A percentile compares a stretch with the other conserved stretches of the same genome.
Evolutionary conservation across 768 basidiomycete genomes (phyloP).

Genomic region (Lentinula boryana): DNA sequence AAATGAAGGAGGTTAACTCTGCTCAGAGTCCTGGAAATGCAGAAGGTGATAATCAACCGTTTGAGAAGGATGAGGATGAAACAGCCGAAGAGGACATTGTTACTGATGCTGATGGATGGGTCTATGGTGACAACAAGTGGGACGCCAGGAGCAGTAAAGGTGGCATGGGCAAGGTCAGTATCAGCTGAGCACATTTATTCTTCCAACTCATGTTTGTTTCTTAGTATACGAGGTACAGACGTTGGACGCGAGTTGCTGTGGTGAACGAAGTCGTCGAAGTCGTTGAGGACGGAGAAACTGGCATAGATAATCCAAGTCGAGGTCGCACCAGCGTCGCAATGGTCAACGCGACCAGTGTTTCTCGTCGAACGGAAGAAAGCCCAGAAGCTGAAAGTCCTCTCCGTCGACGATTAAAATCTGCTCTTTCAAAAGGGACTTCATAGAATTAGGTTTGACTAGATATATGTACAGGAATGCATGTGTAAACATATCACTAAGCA

Average conservation of each 20-base stretch:
- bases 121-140: conserved; percentile 96
- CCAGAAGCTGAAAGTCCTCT: conserved; percentile 5
- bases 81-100: conserved; percentile 41
- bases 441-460: background rate
- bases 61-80: conserved; percentile 33
- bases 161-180: conserved; percentile 74
- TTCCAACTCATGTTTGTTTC: background rate
- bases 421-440: background rate
- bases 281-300: conserved; percentile 33
- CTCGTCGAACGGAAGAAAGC: background rate
- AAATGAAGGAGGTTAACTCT: conserved; percentile 28
- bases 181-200: background rate
- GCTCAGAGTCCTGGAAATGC: conserved; percentile 13
- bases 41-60: conserved; percentile 17
- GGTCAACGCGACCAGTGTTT: background rate
- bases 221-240: conserved; percentile 77
- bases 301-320: conserved; percentile 12
- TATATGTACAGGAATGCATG: background rate
- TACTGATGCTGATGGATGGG: conserved; percentile 89
- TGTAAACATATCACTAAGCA: background rate
- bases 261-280: conserved; percentile 67
- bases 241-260: conserved; percentile 83
- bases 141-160: conserved; percentile 69
- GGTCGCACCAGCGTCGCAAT: background rate
- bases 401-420: conserved; percentile 7